phyloP scores from a whole-genome alignment of 768 basidiomycete species.

The Lactifluus rugatus region DNA sequence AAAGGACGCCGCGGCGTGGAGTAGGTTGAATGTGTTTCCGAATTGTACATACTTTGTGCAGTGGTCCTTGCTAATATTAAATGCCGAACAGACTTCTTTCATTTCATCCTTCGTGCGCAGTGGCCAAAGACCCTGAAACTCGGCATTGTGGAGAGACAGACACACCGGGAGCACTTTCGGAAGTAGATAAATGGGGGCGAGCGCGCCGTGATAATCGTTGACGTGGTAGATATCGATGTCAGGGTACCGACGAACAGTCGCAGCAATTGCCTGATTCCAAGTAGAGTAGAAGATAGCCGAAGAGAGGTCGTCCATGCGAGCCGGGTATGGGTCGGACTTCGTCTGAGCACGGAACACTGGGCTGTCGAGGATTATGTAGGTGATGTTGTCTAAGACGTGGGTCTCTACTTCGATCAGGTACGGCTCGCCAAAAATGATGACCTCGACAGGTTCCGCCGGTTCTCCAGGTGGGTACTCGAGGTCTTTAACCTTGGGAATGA shows the following conservation, averaged over 20 bases:
- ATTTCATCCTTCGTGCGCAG: constrained; percentile 95
- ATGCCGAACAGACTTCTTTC: constrained; percentile 97
- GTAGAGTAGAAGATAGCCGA: constrained; percentile 98
- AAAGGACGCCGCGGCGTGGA: constrained; percentile 88
- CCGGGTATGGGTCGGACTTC: constrained; percentile 90
- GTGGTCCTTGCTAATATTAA: constrained; percentile 93
- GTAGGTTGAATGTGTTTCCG: constrained; percentile 93
- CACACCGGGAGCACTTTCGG: constrained; percentile 87
- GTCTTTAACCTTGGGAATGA: constrained; percentile 91
- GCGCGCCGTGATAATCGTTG: constrained; percentile 92
- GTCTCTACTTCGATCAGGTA: constrained; percentile 95
- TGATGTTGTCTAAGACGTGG: constrained; percentile 89
- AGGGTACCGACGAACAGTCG: constrained; percentile 77
- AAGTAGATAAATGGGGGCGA: constrained; percentile 83
- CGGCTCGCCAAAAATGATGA: constrained; percentile 91
- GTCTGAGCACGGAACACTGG: constrained; percentile 97
- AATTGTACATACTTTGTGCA: constrained; percentile 98
- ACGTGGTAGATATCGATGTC: constrained; percentile 90
- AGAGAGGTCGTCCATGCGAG: constrained; percentile 93
- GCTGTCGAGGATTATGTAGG: constrained; percentile 86
- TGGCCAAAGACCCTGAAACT: constrained; percentile 96
- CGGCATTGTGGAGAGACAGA: constrained; percentile 90
- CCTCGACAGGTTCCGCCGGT: constrained; percentile 88
- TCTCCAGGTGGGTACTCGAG: constrained; percentile 88
- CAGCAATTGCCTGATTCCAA: constrained; percentile 95